Percentiles rank a stretch among this genome's conserved stretches.
phyloP scores from a whole-genome alignment of 352 stramenopile genomes.

The Pythium myriotylum region DNA sequence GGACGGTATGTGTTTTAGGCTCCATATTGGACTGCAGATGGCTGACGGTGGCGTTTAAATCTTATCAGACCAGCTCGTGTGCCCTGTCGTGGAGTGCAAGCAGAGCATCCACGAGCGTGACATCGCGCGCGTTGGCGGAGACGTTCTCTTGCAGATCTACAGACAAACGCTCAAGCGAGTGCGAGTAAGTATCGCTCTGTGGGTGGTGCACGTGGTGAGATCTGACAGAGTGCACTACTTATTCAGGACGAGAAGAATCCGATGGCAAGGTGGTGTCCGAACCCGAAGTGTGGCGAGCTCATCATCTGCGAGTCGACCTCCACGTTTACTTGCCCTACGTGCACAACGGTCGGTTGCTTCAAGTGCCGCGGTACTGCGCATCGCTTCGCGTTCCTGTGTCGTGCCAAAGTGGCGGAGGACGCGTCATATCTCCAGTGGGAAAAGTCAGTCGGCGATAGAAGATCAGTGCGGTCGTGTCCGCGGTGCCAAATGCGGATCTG shows the following conservation, averaged over 20 bases:
- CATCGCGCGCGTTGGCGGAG: slow-evolving; percentile 36
- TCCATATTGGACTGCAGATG: neutral
- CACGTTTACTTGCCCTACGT: slow-evolving; percentile 69
- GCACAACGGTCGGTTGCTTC: slow-evolving; percentile 58
- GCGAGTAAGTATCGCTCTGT: slow-evolving; percentile 36
- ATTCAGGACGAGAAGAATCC: slow-evolving; percentile 72
- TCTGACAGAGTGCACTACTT: neutral
- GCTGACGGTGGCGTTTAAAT: neutral
- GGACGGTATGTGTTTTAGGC: slow-evolving; percentile 35
- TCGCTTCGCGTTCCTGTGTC: slow-evolving; percentile 57
- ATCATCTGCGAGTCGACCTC: slow-evolving; percentile 53
- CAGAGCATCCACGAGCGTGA: slow-evolving; percentile 40
- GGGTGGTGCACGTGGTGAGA: neutral
- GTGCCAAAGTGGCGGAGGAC: slow-evolving; percentile 36
- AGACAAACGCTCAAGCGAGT: slow-evolving; percentile 50
- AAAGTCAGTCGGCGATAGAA: slow-evolving; percentile 51
- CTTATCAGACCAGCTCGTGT: slow-evolving; percentile 70
- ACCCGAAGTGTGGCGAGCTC: slow-evolving; percentile 58
- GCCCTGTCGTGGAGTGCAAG: slow-evolving; percentile 58
- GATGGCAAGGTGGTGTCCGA: slow-evolving; percentile 69
- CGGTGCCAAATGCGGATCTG: slow-evolving; percentile 73
- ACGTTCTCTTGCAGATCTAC: slow-evolving; percentile 30
- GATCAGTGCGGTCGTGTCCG: slow-evolving; percentile 58
- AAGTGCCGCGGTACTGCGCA: slow-evolving; percentile 55
- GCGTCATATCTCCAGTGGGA: slow-evolving; percentile 64